Evolutionary conservation across 345 rosid genomes (phyloP).

Genomic region (Brassica rapa): DNA sequence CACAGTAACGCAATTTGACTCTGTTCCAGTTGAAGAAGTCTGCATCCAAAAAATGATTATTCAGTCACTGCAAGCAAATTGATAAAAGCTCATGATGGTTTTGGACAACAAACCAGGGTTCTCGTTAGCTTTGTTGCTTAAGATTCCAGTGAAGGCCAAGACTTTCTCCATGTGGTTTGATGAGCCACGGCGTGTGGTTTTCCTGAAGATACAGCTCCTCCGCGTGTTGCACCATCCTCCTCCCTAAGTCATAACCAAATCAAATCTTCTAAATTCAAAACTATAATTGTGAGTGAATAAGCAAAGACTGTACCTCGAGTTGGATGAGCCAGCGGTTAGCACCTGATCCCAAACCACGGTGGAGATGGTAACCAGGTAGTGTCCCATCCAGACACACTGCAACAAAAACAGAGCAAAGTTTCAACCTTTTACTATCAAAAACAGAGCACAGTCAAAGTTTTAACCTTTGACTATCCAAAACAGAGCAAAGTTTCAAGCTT

Average conservation of each 20-base stretch:
- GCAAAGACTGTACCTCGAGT: conserved; percentile 57
- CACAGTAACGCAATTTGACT: conserved; percentile 85
- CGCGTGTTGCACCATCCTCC: conserved; percentile 87
- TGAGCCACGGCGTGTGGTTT: conserved; percentile 83
- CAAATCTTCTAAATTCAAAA: background rate
- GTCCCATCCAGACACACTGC: conserved; percentile 92
- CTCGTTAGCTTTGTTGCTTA: conserved; percentile 72
- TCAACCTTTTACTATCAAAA: background rate
- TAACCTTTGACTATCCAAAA: too few species aligned
- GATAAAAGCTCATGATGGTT: background rate
- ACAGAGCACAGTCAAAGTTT: background rate
- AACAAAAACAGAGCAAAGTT: background rate
- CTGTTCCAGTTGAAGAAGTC: conserved; percentile 96
- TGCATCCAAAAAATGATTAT: conserved; percentile 29
- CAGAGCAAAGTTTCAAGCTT: background rate
- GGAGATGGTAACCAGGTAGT: conserved; percentile 81
- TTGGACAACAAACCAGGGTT: conserved; percentile 61
- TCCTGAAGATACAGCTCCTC: conserved; percentile 64
- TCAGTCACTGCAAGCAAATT: background rate
- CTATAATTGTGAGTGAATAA: background rate
- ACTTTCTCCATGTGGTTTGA: conserved; percentile 73
- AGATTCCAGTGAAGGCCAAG: conserved; percentile 69
- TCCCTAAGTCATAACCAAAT: conserved; percentile 47
- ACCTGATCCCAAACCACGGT: conserved; percentile 74
- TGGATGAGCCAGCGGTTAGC: conserved; percentile 81